Conservation (phyloP, 345 rosid species). For the Viola odorata region DNA sequence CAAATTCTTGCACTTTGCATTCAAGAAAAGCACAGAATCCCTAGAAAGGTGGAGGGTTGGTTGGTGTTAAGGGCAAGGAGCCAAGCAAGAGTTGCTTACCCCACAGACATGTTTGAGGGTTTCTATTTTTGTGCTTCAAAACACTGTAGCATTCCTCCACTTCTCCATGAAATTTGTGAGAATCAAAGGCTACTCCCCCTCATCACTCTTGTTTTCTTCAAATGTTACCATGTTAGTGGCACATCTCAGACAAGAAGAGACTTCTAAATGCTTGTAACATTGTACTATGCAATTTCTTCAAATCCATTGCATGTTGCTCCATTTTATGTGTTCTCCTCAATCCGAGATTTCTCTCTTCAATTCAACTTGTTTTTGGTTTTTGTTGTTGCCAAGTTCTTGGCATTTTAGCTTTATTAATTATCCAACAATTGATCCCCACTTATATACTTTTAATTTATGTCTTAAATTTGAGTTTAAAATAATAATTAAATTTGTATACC, state of each 20-base stretch:
- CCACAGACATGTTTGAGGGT: conserved; percentile 2
- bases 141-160: not conserved
- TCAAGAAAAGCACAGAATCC: not conserved
- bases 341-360: too few relatives aligned
- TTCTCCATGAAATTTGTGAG: not conserved
- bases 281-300: not conserved
- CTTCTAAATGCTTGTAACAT: not conserved
- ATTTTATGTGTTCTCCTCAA: too few relatives aligned
- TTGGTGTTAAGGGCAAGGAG: not conserved
- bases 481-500: too few relatives aligned
- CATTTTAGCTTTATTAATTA: too few relatives aligned
- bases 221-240: not conserved
- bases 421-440: too few relatives aligned
- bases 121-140: conserved; percentile 12
- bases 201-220: not conserved
- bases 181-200: not conserved
- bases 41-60: conserved; percentile 5
- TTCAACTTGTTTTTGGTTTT: too few relatives aligned
- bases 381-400: too few relatives aligned
- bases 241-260: not conserved
- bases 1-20: conserved; percentile 4
- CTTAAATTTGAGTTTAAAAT: too few relatives aligned
- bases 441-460: too few relatives aligned
- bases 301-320: not conserved
- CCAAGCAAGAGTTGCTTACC: not conserved